A percentile compares a stretch with the other conserved stretches of the same genome.
These are phyloP conservation scores for Thielaviopsis populi DNA, from an alignment of 2,329 filamentous ascomycete genomes.

Conservation along the genomic window DNA sequence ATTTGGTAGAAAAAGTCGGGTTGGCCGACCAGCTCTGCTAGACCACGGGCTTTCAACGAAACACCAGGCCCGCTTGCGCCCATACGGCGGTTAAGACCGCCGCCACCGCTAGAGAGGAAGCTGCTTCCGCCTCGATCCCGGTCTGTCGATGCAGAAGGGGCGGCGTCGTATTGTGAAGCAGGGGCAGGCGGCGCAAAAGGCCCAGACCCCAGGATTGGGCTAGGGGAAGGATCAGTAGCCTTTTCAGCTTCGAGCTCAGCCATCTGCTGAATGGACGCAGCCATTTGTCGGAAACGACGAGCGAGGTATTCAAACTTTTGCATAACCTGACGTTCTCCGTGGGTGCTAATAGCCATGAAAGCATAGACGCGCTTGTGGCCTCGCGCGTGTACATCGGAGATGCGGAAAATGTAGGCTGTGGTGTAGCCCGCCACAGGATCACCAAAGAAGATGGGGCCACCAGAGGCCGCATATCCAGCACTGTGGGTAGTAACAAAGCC, in stretches of 20 bases:
- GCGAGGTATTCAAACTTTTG: constrained; percentile 49
- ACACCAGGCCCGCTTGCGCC: constrained; percentile 41
- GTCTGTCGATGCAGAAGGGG: neutral
- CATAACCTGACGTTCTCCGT: constrained; percentile 50
- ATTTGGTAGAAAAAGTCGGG: constrained; percentile 56
- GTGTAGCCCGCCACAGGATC: constrained; percentile 51
- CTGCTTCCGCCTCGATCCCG: constrained; percentile 30
- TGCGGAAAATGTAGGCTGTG: constrained; percentile 55
- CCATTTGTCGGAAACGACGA: constrained; percentile 47
- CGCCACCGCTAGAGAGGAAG: constrained; percentile 39
- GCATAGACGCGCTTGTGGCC: constrained; percentile 56
- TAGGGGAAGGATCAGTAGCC: constrained; percentile 27
- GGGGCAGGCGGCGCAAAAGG: constrained; percentile 23
- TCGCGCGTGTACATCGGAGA: constrained; percentile 51
- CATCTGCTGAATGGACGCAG: constrained; percentile 49
- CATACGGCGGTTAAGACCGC: constrained; percentile 42
- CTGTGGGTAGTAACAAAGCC: constrained; percentile 40
- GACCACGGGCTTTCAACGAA: constrained; percentile 41
- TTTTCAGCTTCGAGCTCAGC: constrained; percentile 49
- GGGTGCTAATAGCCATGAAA: constrained; percentile 49
- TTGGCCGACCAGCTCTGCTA: constrained; percentile 50
- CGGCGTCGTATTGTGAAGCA: constrained; percentile 23
- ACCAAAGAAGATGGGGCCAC: constrained; percentile 54
- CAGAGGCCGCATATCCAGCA: constrained; percentile 40
- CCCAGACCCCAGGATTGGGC: constrained; percentile 25